Base-by-base conservation (phyloP, 768 basidiomycete genomes). In the Psilocybe subaeruginosa region DNA sequence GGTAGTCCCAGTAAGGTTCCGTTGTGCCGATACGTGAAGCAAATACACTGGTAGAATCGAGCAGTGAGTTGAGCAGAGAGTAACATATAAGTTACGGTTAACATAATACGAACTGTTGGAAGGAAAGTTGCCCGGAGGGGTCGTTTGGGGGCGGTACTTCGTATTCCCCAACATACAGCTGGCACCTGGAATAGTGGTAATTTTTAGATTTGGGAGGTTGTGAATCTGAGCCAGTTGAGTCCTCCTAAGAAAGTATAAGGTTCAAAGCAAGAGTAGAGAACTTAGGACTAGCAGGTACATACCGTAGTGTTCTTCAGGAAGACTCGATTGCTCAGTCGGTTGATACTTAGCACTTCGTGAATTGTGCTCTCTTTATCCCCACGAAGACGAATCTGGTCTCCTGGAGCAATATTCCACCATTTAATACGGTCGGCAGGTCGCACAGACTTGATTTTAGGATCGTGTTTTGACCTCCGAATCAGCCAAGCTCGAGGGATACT, bases 351-450 rank as follows among this genome's bases (percentile, higher is more conserved):
- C 37, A 95, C 91, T 69, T 93, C 88, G 49, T 86, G 85, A 35
- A 93, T 68, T 14, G 76, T 81, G 45, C 80, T 83, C 29, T 79
- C 78, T 62, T 79, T 78, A 72, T 92, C 88, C 27, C 90, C 89
- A 6, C 85, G 82, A 58, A 93, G 64, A 53, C 89, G 84, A 68
- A 95, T 85, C 56, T 82, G 84, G 76, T 95, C 93, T 6, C 93
- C 93, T 4, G 93, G 91, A 35, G 92, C 88, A 62, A 95, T 83
- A 69, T 94, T 95, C 93, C 93, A 95, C 70, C 85, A 85, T 72
- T 92, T 90, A 55, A 95, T 90, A 50, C 93, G 81, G 68, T 92
- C 88, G 59, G 81, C 80, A 9, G 84, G 81, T 11, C 82, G 80
- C 48, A 84, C 86, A 43, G 83, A 82, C 70, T 90, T 90, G 56